phyloP scores from a whole-genome alignment of 1,284 basidiomycete species.

The Laetiporus sulphureus region DNA sequence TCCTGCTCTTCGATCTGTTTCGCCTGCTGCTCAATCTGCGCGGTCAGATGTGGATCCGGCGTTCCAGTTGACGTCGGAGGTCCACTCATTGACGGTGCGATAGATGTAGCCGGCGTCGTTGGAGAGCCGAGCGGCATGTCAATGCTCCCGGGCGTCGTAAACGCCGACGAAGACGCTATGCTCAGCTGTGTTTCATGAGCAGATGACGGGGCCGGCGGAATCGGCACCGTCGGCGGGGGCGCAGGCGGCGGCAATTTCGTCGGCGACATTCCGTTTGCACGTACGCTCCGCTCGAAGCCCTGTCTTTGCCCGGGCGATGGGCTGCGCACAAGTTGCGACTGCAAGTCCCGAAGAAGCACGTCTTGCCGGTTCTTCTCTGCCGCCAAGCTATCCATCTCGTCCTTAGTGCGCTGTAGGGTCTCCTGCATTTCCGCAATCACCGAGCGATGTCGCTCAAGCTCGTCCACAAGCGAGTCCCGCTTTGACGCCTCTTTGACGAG shows the following conservation, averaged over 20 bases:
- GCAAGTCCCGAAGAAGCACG: conserved; percentile 61
- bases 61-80: conserved; percentile 24
- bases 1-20: conserved; percentile 81
- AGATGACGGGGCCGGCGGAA: conserved; percentile 69
- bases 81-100: conserved; percentile 35
- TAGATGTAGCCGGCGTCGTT: conserved; percentile 47
- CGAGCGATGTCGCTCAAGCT: conserved; percentile 72
- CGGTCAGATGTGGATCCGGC: conserved; percentile 48
- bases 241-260: conserved; percentile 83
- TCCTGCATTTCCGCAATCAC: conserved; percentile 70
- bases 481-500: conserved; percentile 69
- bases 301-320: conserved; percentile 32
- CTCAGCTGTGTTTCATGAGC: conserved; percentile 32
- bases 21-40: conserved; percentile 65
- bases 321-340: conserved; percentile 60
- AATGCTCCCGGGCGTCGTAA: conserved; percentile 56
- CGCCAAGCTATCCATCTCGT: conserved; percentile 73
- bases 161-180: conserved; percentile 39
- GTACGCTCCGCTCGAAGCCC: conserved; percentile 48
- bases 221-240: conserved; percentile 83
- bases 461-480: conserved; percentile 61
- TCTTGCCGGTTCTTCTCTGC: conserved; percentile 70
- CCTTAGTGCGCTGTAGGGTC: conserved; percentile 67
- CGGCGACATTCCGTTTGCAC: conserved; percentile 51
- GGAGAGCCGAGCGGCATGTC: conserved; percentile 48